Evolutionary conservation across 495 filamentous ascomycete species (phyloP).

Genomic region (Annulohypoxylon bovei): DNA sequence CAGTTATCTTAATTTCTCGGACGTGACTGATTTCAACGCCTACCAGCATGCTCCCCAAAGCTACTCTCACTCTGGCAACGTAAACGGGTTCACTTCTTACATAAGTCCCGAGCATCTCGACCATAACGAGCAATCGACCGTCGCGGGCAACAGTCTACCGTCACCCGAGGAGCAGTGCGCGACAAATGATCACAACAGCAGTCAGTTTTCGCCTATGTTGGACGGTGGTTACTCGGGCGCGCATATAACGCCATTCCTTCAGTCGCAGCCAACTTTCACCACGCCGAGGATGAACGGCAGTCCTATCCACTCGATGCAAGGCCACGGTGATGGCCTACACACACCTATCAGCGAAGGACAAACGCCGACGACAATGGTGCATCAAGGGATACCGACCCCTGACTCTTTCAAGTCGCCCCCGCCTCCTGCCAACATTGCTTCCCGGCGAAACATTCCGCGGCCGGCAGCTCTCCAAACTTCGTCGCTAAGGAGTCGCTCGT

Average conservation of each 20-base stretch:
- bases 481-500: conserved; percentile 48
- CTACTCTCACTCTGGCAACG: conserved; percentile 9
- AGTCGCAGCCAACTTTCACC: conserved; percentile 20
- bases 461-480: conserved; percentile 53
- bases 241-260: conserved; percentile 18
- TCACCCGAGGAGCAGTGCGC: conserved; percentile 23
- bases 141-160: conserved; percentile 6
- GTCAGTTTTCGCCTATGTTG: conserved; percentile 21
- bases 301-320: conserved; percentile 15
- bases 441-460: conserved; percentile 57
- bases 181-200: not conserved
- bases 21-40: not conserved
- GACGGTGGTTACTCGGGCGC: conserved; percentile 20
- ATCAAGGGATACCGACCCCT: conserved; percentile 39
- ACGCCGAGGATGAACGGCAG: conserved; percentile 12
- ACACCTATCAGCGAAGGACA: conserved; percentile 22
- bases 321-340: not conserved
- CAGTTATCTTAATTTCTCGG: conserved; percentile 18
- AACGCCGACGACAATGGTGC: not conserved
- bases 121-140: not conserved
- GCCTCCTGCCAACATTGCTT: conserved; percentile 58
- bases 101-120: not conserved
- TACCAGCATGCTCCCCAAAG: not conserved
- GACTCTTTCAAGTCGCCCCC: conserved; percentile 59
- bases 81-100: conserved; percentile 8